Percentiles rank a stretch among this genome's conserved stretches.
These are phyloP conservation scores for Suillus plorans DNA, from an alignment of 768 basidiomycete species.

Conservation along the genomic window DNA sequence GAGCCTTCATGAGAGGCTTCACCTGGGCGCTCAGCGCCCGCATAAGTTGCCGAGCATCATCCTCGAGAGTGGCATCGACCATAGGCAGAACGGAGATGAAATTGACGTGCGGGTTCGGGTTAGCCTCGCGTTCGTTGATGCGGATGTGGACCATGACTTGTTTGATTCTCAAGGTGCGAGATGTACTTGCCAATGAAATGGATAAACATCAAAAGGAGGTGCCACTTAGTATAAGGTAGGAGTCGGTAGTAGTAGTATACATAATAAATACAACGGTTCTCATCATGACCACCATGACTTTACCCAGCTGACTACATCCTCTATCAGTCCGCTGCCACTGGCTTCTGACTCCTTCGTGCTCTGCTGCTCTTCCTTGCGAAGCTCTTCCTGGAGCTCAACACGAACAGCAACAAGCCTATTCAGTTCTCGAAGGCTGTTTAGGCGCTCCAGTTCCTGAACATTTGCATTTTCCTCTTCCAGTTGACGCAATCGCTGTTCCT, in stretches of 20 bases:
- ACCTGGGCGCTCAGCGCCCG: conserved; percentile 84
- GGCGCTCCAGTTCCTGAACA: background rate
- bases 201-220: conserved; percentile 6
- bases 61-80: conserved; percentile 43
- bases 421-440: background rate
- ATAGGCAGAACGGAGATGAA: conserved; percentile 64
- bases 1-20: conserved; percentile 76
- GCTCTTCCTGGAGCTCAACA: background rate
- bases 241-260: too few relatives aligned
- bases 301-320: background rate
- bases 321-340: background rate
- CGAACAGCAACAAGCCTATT: background rate
- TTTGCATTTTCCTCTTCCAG: conserved; percentile 1
- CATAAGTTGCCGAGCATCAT: conserved; percentile 69
- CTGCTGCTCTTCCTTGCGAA: background rate
- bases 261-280: background rate
- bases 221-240: background rate
- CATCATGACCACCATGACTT: background rate
- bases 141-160: conserved; percentile 68
- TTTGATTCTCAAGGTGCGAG: background rate
- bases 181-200: background rate
- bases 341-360: background rate
- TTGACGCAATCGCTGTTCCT: background rate
- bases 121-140: conserved; percentile 64
- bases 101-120: conserved; percentile 77